Percentiles rank a stretch among this genome's conserved stretches.
Conservation (phyloP, 768 basidiomycete species). For the Serendipita sp. region DNA sequence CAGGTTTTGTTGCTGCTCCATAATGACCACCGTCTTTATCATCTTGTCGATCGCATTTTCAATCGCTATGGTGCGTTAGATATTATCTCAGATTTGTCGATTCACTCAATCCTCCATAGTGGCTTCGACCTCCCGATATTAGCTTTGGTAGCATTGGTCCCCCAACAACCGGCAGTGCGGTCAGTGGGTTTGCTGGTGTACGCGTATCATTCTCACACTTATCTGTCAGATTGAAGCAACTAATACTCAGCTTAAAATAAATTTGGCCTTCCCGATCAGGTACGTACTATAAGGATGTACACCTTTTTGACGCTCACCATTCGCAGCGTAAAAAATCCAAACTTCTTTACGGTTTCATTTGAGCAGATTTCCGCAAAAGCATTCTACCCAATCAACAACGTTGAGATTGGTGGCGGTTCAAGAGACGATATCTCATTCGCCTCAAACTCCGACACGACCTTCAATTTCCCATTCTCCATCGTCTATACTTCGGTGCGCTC, state of each 20-base stretch:
- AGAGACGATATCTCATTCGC: slow-evolving; percentile 27
- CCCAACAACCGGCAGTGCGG: slow-evolving; percentile 29
- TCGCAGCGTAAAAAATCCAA: slow-evolving; percentile 63
- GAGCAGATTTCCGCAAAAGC: slow-evolving; percentile 49
- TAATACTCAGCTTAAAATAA: slow-evolving; percentile 34
- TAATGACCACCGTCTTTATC: slow-evolving; percentile 50
- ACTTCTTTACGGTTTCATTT: slow-evolving; percentile 58
- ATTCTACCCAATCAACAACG: slow-evolving; percentile 59
- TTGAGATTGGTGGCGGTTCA: slow-evolving; percentile 48
- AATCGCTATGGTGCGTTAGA: slow-evolving; percentile 43
- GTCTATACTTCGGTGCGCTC: slow-evolving; percentile 30
- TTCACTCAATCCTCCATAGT: slow-evolving; percentile 27
- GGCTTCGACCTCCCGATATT: slow-evolving; percentile 60
- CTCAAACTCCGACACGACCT: slow-evolving; percentile 40
- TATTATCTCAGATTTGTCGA: not conserved
- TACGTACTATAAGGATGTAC: slow-evolving; percentile 21
- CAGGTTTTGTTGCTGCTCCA: slow-evolving; percentile 59
- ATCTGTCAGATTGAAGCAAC: slow-evolving; percentile 17
- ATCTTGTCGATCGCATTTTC: slow-evolving; percentile 49
- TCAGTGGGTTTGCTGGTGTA: slow-evolving; percentile 18
- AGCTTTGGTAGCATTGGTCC: slow-evolving; percentile 33
- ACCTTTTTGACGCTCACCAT: slow-evolving; percentile 4
- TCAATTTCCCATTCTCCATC: slow-evolving; percentile 63
- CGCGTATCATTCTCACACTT: not conserved
- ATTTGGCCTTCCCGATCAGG: slow-evolving; percentile 52